phyloP scores from a whole-genome alignment of 2,329 filamentous ascomycete species.

The Fusarium protoensiforme region DNA sequence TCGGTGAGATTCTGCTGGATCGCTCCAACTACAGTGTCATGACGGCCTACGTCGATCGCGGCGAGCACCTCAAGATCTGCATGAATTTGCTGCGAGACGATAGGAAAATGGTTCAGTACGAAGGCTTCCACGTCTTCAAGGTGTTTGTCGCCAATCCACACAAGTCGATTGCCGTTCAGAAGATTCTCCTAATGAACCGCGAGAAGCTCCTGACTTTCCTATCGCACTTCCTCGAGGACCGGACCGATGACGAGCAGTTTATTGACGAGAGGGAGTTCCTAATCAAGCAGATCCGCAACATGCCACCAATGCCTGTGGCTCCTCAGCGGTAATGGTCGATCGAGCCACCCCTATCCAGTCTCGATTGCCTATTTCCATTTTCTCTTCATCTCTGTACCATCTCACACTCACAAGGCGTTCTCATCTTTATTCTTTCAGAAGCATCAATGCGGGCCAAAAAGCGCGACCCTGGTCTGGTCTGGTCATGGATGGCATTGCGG shows the following conservation, averaged over 20 bases:
- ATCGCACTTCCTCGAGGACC: slow-evolving; percentile 90
- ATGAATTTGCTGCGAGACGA: slow-evolving; percentile 98
- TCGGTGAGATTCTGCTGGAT: slow-evolving; percentile 94
- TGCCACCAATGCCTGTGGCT: slow-evolving; percentile 68
- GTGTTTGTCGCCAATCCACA: slow-evolving; percentile 99
- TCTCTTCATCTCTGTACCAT: slow-evolving; percentile 15
- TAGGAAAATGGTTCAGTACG: slow-evolving; percentile 98
- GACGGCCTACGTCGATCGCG: slow-evolving; percentile 95
- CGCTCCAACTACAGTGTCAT: slow-evolving; percentile 98
- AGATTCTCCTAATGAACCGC: slow-evolving; percentile 95
- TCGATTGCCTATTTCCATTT: neutral
- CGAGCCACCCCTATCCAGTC: neutral
- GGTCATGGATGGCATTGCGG: slow-evolving; percentile 22
- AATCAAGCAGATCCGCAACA: slow-evolving; percentile 88
- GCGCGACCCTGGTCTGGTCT: slow-evolving; percentile 20
- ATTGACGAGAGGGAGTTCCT: slow-evolving; percentile 97
- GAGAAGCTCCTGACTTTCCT: slow-evolving; percentile 91
- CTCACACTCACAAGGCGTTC: slow-evolving; percentile 24
- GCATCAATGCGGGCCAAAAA: slow-evolving; percentile 15
- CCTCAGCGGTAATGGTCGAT: slow-evolving; percentile 55
- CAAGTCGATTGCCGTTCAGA: slow-evolving; percentile 95
- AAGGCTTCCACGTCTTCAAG: slow-evolving; percentile 99
- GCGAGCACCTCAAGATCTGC: slow-evolving; percentile 96
- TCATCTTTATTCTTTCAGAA: slow-evolving; percentile 9
- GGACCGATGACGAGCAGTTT: slow-evolving; percentile 98